These are phyloP conservation scores for Zygosaccharomyces kombuchaensis DNA, from an alignment of 805 yeast genomes.

Conservation along the genomic window DNA sequence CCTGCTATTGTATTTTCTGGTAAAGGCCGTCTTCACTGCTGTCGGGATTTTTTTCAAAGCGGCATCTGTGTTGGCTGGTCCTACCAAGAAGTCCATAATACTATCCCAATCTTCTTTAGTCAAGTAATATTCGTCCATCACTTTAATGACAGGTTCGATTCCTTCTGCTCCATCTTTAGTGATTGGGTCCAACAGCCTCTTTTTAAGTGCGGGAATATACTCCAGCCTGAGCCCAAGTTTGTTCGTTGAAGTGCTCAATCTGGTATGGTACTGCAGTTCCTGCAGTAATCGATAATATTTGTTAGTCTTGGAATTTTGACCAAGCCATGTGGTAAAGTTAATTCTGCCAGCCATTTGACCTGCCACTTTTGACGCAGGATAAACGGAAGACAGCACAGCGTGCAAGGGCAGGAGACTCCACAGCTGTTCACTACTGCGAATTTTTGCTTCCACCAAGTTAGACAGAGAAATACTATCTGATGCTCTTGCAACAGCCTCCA, in stretches of 20 bases:
- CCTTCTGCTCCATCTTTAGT: conserved; percentile 54
- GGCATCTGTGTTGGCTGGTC: conserved; percentile 45
- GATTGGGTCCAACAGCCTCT: conserved; percentile 57
- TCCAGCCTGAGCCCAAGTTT: conserved; percentile 69
- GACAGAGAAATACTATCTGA: conserved; percentile 84
- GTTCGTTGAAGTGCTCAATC: conserved; percentile 74
- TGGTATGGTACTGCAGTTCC: conserved; percentile 82
- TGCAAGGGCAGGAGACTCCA: conserved; percentile 93
- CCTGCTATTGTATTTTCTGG: conserved; percentile 71
- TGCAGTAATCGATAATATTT: conserved; percentile 77
- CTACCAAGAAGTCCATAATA: conserved; percentile 78
- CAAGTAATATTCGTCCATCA: conserved; percentile 79
- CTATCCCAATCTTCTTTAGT: conserved; percentile 92
- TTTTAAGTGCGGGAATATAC: conserved; percentile 62
- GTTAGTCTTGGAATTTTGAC: conserved; percentile 79
- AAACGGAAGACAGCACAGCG: conserved; percentile 78
- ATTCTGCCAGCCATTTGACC: conserved; percentile 68
- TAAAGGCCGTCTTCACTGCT: conserved; percentile 77
- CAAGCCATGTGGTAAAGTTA: conserved; percentile 81
- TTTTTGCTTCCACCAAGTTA: conserved; percentile 74
- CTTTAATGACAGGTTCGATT: conserved; percentile 56
- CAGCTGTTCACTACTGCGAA: conserved; percentile 87
- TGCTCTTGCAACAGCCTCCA: conserved; percentile 67
- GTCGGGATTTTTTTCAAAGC: conserved; percentile 62
- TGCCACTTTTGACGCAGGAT: conserved; percentile 69